Base-by-base conservation (phyloP, 495 filamentous ascomycete species). In the Penicillium ochrochloron region DNA sequence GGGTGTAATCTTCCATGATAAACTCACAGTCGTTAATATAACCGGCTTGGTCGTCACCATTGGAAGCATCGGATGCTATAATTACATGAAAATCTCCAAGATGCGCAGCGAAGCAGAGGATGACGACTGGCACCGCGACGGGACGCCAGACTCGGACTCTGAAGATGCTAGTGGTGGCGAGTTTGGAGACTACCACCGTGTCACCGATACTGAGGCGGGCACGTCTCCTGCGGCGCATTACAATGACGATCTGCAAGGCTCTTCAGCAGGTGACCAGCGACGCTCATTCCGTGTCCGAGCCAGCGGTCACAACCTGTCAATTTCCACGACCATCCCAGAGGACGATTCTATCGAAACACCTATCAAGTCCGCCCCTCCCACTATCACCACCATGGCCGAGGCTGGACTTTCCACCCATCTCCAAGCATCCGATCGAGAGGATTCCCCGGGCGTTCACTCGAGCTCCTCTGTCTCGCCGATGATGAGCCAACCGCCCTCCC, bases 41-140 rank as follows among this genome's bases (percentile, higher is more conserved):
- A 86, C 88, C 5, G 96, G 96, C 5, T 76, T 99, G 12, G 72
- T 93, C n/a, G 86, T 97, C 34, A 99, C 96, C 0, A 92, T 99
- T 55, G 75, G 76, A 31, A 93, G 91, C 51, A 98, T 99, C 58
- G 90, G 79, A 0, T 84, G 88, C 33, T 99, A 99, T 73, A 99
- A 99, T 65, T 97, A 91, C 67, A 89, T 98, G 75, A 98, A 98
- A 72, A 90, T 97, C 61, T 81, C 76, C 29, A 93, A 91, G 76
- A 98, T 99, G 96, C 84, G 91, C 42, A 75, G 80, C 33, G 89
- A 96, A 39, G 88, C 90, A 19, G 66, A 71, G 27, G 56, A 69
- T 34, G 63, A 70, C 19, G 60, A 67, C 19, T 74, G 68, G 73
- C 70, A 72, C 33, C 70, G 70, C n/a, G 75, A 68, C 11, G 71